A percentile compares a stretch with the other conserved stretches of the same genome.
phyloP scores from a whole-genome alignment of 2,329 filamentous ascomycete species.

The Alternaria brassicae region DNA sequence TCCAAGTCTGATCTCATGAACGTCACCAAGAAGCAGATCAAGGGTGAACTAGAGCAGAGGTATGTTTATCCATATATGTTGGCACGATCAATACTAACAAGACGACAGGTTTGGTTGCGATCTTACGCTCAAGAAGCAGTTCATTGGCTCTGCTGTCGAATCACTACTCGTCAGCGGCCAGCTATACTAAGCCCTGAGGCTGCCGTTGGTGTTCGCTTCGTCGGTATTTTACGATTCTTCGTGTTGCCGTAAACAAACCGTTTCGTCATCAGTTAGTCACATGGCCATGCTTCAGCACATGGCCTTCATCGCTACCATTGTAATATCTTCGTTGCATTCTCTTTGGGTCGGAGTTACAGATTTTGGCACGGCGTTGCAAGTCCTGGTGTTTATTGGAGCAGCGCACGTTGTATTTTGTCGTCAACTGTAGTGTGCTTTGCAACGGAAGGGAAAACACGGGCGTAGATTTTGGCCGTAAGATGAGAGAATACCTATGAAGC shows the following conservation, averaged over 20 bases:
- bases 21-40: constrained; percentile 98
- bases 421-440: constrained; percentile 8
- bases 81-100: constrained; percentile 23
- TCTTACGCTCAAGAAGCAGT: constrained; percentile 86
- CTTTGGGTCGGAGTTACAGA: constrained; percentile 12
- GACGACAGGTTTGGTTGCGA: constrained; percentile 73
- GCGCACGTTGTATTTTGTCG: constrained; percentile 4
- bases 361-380: constrained; percentile 13
- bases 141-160: constrained; percentile 67
- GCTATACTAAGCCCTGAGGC: constrained; percentile 20
- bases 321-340: constrained; percentile 19
- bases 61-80: constrained; percentile 25
- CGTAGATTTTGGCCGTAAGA: constrained; percentile 8
- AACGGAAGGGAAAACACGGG: constrained; percentile 10
- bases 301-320: constrained; percentile 12
- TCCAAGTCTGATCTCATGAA: constrained; percentile 94
- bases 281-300: constrained; percentile 1
- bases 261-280: constrained; percentile 7
- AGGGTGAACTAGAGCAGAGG: constrained; percentile 86
- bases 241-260: constrained; percentile 21
- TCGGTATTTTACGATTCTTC: constrained; percentile 28
- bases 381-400: constrained; percentile 2
- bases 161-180: constrained; percentile 31
- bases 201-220: neutral
- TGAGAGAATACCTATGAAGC: constrained; percentile 1